phyloP scores from a whole-genome alignment of 768 basidiomycete genomes.

The Tephrocybe sp. region DNA sequence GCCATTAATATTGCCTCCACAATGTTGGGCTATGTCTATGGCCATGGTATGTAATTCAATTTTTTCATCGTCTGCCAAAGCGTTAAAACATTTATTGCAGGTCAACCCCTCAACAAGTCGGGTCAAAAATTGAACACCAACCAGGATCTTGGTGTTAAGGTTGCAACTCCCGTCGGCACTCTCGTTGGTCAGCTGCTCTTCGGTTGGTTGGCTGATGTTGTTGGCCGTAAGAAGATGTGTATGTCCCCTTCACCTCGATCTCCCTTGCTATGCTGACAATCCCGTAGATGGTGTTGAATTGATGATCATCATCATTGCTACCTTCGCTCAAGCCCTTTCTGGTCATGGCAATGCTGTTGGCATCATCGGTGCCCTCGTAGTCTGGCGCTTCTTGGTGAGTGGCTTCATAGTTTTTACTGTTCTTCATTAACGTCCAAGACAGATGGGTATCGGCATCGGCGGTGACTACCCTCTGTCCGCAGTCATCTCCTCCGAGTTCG shows the following conservation, averaged over 20 bases:
- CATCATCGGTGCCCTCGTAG: constrained; percentile 73
- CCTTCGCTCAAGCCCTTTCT: constrained; percentile 77
- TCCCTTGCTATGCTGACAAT: not conserved
- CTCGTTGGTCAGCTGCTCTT: constrained; percentile 75
- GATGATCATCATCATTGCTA: constrained; percentile 78
- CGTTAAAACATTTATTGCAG: not conserved
- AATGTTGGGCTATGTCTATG: constrained; percentile 86
- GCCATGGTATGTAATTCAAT: constrained; percentile 24
- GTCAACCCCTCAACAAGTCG: constrained; percentile 15
- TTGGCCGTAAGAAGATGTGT: constrained; percentile 84
- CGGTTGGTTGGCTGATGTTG: constrained; percentile 74
- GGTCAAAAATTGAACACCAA: constrained; percentile 45
- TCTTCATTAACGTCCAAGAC: not conserved
- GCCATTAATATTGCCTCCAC: constrained; percentile 82
- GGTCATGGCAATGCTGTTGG: constrained; percentile 63
- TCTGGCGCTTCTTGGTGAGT: constrained; percentile 76
- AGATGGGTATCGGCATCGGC: constrained; percentile 83
- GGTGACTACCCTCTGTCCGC: constrained; percentile 87
- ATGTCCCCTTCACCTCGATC: constrained; percentile 21
- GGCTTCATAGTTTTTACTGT: not conserved
- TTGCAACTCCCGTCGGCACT: constrained; percentile 74
- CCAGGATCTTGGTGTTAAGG: constrained; percentile 77
- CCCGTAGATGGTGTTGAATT: constrained; percentile 64
- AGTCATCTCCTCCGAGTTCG: constrained; percentile 88
- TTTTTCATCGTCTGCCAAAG: not conserved